These are phyloP conservation scores for Naganishia vishniacii DNA, from an alignment of 768 basidiomycete species.

Conservation along the genomic window DNA sequence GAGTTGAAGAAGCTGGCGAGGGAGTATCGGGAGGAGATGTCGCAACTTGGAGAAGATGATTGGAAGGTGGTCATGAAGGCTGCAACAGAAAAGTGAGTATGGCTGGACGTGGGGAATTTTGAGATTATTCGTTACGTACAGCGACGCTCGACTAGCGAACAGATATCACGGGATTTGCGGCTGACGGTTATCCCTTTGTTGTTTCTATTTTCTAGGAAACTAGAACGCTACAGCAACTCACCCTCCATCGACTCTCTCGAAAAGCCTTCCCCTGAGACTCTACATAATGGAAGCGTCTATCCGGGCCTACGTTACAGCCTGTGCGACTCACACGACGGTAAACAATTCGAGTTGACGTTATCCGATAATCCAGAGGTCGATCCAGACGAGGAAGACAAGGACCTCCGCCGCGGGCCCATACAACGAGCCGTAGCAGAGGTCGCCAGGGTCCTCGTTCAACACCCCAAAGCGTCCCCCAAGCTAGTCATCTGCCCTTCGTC, in stretches of 20 bases:
- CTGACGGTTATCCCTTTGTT: no score
- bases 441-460: background rate
- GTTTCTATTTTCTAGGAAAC: slow-evolving; percentile 15
- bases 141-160: no score
- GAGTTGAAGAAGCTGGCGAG: slow-evolving; percentile 42
- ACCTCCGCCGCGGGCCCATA: background rate
- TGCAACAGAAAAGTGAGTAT: background rate
- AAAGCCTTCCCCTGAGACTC: background rate
- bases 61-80: background rate
- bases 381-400: background rate
- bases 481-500: background rate
- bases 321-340: background rate
- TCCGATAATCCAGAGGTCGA: background rate
- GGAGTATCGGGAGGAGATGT: slow-evolving; percentile 43
- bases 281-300: background rate
- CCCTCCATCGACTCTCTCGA: background rate
- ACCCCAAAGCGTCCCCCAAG: background rate
- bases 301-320: background rate
- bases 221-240: background rate
- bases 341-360: slow-evolving; percentile 1
- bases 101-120: no score
- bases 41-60: slow-evolving; percentile 29
- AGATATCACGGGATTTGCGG: no score
- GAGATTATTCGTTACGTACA: no score
- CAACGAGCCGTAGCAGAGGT: background rate